Base-by-base conservation (phyloP, 2,329 filamentous ascomycete genomes). In the Epichloe brachyelytri region DNA sequence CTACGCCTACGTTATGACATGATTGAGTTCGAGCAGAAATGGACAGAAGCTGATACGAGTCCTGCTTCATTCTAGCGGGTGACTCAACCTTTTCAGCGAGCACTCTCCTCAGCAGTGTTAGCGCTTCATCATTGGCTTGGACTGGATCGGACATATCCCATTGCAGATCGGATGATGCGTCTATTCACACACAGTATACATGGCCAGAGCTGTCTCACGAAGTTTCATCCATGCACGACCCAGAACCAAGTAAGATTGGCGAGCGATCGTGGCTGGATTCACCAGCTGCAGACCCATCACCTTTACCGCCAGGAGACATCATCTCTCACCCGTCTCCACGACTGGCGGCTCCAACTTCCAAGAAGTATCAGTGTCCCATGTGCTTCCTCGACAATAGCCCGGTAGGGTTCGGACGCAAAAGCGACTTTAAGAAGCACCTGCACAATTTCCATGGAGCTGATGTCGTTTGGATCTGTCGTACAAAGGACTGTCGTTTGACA, bases 391-490 rank as follows among this genome's bases (percentile, higher is more conserved):
- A 73, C 59, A 68, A 68, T 59, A 72, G 71, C 55, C 65, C 65
- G 15, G 70, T 72, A 22, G 70, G 70, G 37, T 73, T 72, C 47
- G 70, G 70, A 37, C 66, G 70, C 52, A 73, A 72, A 60, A 71
- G 68, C 57, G 70, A 73, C 56, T 72, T 73, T 57, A 73, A 73
- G 63, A 72, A 73, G 62, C 70, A 73, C 55, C 60, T 73, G n/a
- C 68, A 72, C 62, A 71, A 71, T 58, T 73, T 72, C 55, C 71
- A 73, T 55, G 68, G 68, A 38, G 63, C 66, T 46, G 68, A 72
- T 54, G 63, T 67, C 37, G 62, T 66, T 39, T 73, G 70, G 71
- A 60, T 70, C 19, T 73, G 70, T 60, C 69, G 65, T 44, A 69
- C 67, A 38, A 65, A 65, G 53, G 65, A 62, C 26, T 73, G 70